Evolutionary conservation across 495 filamentous ascomycete genomes (phyloP).

Genomic region (Cercophora sp.): DNA sequence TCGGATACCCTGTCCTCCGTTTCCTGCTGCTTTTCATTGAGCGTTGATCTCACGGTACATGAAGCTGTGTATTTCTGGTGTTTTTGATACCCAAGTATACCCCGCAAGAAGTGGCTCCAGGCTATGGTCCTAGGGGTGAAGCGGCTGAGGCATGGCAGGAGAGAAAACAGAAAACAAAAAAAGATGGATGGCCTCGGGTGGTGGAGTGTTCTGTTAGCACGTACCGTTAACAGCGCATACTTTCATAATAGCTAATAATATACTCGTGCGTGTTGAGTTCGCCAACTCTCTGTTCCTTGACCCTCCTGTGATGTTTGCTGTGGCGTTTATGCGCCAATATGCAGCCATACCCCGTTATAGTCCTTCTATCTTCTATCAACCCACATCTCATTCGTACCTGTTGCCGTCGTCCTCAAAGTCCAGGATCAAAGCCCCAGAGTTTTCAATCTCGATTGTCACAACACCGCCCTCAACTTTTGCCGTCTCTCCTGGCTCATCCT

Average conservation of each 20-base stretch:
- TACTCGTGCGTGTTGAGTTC: slow-evolving; percentile 33
- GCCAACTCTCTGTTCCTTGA: slow-evolving; percentile 8
- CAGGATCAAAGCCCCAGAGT: no score
- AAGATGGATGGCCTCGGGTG: neutral
- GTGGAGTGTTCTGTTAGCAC: slow-evolving; percentile 2
- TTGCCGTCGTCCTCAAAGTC: no score
- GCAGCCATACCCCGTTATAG: no score
- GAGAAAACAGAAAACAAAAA: neutral
- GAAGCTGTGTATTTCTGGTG: slow-evolving; percentile 19
- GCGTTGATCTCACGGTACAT: slow-evolving; percentile 19
- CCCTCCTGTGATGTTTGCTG: neutral
- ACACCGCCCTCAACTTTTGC: no score
- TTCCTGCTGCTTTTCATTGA: slow-evolving; percentile 15
- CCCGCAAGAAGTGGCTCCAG: slow-evolving; percentile 13
- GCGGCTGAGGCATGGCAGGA: neutral
- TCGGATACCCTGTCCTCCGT: slow-evolving; percentile 28
- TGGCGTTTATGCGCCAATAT: no score
- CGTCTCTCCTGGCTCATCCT: no score
- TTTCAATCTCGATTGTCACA: no score
- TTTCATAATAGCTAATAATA: slow-evolving; percentile 34
- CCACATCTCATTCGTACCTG: no score
- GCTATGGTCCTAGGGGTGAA: neutral
- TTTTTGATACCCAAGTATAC: slow-evolving; percentile 38
- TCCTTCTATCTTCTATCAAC: no score
- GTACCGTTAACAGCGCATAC: slow-evolving; percentile 15